Conservation (phyloP, 176 grass and related monocot species). For the barley (Hordeum vulgare) region DNA sequence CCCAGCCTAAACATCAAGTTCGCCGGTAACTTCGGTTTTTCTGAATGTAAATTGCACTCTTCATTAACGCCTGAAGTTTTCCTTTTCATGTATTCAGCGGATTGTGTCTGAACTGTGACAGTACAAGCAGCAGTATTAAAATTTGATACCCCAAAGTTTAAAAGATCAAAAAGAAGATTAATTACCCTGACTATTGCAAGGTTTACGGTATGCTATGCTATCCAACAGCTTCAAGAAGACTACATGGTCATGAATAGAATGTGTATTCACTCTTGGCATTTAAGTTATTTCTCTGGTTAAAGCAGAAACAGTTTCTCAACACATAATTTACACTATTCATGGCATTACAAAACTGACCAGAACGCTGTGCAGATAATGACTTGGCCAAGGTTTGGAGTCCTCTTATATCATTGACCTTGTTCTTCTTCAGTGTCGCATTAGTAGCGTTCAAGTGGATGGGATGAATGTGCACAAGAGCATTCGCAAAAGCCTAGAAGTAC, state of each 20-base stretch:
- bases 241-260: neutral
- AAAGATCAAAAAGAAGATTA: neutral
- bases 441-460: neutral
- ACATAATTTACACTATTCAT: neutral
- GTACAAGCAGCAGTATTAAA: conserved; percentile 18
- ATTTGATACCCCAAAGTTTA: neutral
- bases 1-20: conserved; percentile 64
- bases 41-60: conserved; percentile 17
- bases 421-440: conserved; percentile 15
- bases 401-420: conserved; percentile 33
- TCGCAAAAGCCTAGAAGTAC: conserved; percentile 60
- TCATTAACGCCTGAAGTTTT: conserved; percentile 33
- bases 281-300: neutral
- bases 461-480: conserved; percentile 51
- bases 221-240: neutral
- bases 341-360: conserved; percentile 40
- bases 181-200: neutral
- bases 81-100: conserved; percentile 71
- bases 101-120: conserved; percentile 58
- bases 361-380: conserved; percentile 53
- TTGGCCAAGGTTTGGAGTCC: conserved; percentile 52
- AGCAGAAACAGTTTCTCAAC: neutral
- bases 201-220: neutral
- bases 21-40: conserved; percentile 39
- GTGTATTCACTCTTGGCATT: neutral